Evolutionary conservation across 2,329 filamentous ascomycete genomes (phyloP).

Genomic region (Talaromyces islandicus): DNA sequence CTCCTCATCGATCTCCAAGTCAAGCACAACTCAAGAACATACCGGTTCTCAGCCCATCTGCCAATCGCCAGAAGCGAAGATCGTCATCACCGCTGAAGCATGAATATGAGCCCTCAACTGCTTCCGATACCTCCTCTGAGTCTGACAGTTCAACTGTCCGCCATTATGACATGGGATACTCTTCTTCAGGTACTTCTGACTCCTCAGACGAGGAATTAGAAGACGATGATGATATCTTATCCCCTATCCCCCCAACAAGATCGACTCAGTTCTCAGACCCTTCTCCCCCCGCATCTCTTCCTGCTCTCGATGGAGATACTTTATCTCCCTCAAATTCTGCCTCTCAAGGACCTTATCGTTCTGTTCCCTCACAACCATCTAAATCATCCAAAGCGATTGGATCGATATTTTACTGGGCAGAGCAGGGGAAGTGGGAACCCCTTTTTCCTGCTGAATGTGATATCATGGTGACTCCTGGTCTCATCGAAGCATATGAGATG

Average conservation of each 20-base stretch:
- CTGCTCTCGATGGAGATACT: conserved; percentile 49
- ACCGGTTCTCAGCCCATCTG: conserved; percentile 45
- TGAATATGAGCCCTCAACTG: conserved; percentile 84
- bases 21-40: conserved; percentile 39
- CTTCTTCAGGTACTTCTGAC: conserved; percentile 44
- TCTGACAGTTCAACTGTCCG: conserved; percentile 53
- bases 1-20: conserved; percentile 50
- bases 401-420: conserved; percentile 59
- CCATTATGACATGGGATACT: conserved; percentile 41
- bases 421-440: conserved; percentile 56
- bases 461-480: conserved; percentile 57
- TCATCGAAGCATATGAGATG: conserved; percentile 59
- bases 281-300: conserved; percentile 32
- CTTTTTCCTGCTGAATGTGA: conserved; percentile 58
- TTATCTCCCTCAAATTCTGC: conserved; percentile 75
- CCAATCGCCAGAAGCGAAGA: conserved; percentile 54
- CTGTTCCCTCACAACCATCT: conserved; percentile 40
- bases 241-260: conserved; percentile 27
- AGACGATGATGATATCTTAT: conserved; percentile 38
- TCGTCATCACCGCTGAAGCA: conserved; percentile 93
- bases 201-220: conserved; percentile 54
- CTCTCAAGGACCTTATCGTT: conserved; percentile 65
- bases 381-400: conserved; percentile 54
- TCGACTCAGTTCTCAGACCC: conserved; percentile 33
- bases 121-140: conserved; percentile 55